Evolutionary conservation across 495 filamentous ascomycete species (phyloP), one percentile per base, ranked within the genome.

Genomic region (Neurospora sp.): DNA sequence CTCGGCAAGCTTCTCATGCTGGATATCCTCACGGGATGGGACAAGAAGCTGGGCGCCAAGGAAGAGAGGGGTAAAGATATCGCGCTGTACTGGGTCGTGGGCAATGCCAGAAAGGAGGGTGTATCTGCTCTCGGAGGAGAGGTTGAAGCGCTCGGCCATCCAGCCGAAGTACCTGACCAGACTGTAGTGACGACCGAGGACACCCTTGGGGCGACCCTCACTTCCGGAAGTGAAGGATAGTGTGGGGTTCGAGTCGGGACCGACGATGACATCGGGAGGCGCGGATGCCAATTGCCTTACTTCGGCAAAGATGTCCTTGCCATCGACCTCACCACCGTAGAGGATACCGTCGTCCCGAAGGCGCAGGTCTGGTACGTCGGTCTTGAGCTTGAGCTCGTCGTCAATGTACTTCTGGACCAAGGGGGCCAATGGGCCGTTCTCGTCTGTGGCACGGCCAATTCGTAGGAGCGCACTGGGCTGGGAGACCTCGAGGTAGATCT

Each of bases 21-120:
- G 88, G 46, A 99, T 99, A 77, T 94, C 90, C 72, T 97, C 95
- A 27, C 88, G 88, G 5, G 91, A 88, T 1, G 95, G 95, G 2
- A 97, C 90, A 20, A 98, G 81, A 0, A 98, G 81, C 78, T 92
- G 88, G 0, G 93, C 94, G 31, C 93, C 94, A 20, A 97, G 83
- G 84, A 96, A 98, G 10, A 98, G 85, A 0, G 96, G 95, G 0
- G 93, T 98, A 82, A 98, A 97, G 35, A 98, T 95, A 81, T 98
- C 95, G 77, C 93, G 82, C 78, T 97, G 94, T 69, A 97, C 93
- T 0, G 94, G 93, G 78, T 98, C 95, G 77, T 97, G 94, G 2
- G 93, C 92, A 70, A 93, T 94, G 39, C 94, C 94, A 54, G 86
- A 90, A 16, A 98, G 85, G 85, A 97, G 92, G 0, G 94, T 94